A percentile compares a stretch with the other conserved stretches of the same genome.
These are phyloP conservation scores for Melanomma pulvis-pyrius DNA, from an alignment of 495 filamentous ascomycete species.

Conservation along the genomic window DNA sequence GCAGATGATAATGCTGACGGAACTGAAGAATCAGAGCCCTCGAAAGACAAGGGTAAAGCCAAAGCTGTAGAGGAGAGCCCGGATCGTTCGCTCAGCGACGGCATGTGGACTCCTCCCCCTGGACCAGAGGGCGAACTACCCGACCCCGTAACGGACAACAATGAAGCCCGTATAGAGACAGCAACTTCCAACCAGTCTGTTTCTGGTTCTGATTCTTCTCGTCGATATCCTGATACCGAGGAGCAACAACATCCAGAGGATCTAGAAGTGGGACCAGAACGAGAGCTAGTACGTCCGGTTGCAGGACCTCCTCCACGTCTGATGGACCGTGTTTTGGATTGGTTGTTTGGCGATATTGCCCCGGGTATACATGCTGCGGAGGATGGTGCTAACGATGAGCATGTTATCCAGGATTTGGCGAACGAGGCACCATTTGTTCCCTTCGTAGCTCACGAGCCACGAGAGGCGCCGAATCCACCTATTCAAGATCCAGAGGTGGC, in stretches of 20 bases:
- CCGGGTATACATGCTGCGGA: conserved; percentile 7
- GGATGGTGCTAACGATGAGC: conserved; percentile 56
- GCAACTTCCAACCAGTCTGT: conserved; percentile 1
- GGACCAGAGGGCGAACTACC: neutral
- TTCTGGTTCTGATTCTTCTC: conserved; percentile 16
- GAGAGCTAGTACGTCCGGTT: conserved; percentile 8
- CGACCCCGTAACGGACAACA: neutral
- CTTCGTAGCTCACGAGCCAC: conserved; percentile 39
- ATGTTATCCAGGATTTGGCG: conserved; percentile 58
- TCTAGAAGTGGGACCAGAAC: conserved; percentile 2
- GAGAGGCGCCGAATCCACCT: conserved; percentile 13
- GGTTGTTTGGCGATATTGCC: conserved; percentile 66
- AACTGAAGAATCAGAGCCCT: neutral
- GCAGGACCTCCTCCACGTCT: conserved; percentile 7
- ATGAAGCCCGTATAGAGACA: neutral
- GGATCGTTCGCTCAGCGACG: neutral
- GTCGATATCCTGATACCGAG: neutral
- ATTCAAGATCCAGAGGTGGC: conserved; percentile 47
- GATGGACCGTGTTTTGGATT: conserved; percentile 48
- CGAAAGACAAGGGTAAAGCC: conserved; percentile 27
- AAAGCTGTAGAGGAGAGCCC: conserved; percentile 11
- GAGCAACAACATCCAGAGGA: neutral
- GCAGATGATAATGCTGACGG: conserved; percentile 8
- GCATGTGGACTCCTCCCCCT: neutral
- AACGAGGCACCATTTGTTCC: conserved; percentile 68